Base-by-base conservation (phyloP, 2,329 filamentous ascomycete species). In the Monosporascus sp. region DNA sequence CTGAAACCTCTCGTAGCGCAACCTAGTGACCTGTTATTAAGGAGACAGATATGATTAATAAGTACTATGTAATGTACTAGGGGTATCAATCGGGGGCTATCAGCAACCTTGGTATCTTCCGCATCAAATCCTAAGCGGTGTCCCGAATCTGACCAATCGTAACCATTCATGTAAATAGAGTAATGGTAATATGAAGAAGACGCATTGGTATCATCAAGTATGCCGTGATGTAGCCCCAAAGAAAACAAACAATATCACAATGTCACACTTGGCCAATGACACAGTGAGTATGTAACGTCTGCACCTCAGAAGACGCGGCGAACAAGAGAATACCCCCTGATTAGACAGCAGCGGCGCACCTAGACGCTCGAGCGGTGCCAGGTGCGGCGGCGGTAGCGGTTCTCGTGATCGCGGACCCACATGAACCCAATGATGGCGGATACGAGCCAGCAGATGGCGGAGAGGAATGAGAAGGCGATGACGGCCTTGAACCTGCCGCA, bases 401-500 rank as follows among this genome's bases (percentile, higher is more conserved):
- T 61, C 24, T 70, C 72, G 54, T 68, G 72, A 56, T 72, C 71
- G 54, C 72, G 76, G 20, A 78, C 72, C 79, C 79, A 82, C 65
- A 79, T 74, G 60, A 81, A 65, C 46, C 78, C 81, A 44, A 89
- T 64, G 20, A 87, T 63, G 17, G 78, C 79, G 47, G 84, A 87
- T 14, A 75, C 80, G 41, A 91, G 78, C 87, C 87, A 91, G 64
- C 85, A 75, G 59, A 88, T 77, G 52, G 86, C 86, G 2, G 84
- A 86, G 52, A 91, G 70, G 72, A 91, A 91, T 48, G 78, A 74
- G 64, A 91, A 91, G 5, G 87, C 87, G 61, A 89, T 80, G 56
- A 82, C 77, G 41, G 88, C 82, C 72, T 87, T 89, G 80, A 82
- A 88, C 61, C 83, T 80, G 54, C 81, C 77, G 69, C 88, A 93